phyloP scores from a whole-genome alignment of 352 stramenopile genomes.

The Phytopythium oedochilum region DNA sequence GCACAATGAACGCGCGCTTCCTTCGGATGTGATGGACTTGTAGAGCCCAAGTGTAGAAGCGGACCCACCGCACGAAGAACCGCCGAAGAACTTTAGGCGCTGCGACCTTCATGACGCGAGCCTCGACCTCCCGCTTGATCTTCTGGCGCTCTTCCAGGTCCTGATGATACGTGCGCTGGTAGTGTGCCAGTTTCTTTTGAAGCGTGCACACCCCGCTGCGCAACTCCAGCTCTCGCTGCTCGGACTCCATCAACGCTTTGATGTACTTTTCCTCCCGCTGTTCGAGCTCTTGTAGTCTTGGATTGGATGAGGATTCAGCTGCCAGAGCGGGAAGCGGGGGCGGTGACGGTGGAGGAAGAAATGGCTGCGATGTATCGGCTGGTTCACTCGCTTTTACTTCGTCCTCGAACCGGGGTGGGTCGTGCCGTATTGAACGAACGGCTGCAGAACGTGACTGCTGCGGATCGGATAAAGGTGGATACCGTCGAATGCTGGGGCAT shows the following conservation, averaged over 20 bases:
- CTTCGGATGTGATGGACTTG: slow-evolving; percentile 39
- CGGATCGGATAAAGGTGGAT: background rate
- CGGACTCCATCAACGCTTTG: slow-evolving; percentile 65
- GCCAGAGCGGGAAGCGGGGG: background rate
- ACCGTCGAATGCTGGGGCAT: background rate
- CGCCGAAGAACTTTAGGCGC: slow-evolving; percentile 44
- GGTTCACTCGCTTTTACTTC: background rate
- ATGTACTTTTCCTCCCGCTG: slow-evolving; percentile 74
- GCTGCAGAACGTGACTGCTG: background rate
- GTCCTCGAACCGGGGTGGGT: background rate
- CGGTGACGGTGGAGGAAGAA: background rate
- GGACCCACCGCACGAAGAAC: slow-evolving; percentile 61
- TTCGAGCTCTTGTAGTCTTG: slow-evolving; percentile 46
- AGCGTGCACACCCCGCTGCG: slow-evolving; percentile 40
- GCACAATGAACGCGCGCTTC: slow-evolving; percentile 41
- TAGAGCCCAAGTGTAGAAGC: slow-evolving; percentile 41
- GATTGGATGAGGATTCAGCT: background rate
- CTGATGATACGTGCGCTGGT: slow-evolving; percentile 32
- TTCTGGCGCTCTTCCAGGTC: slow-evolving; percentile 37
- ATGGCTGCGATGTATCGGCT: background rate
- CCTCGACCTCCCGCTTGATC: slow-evolving; percentile 52
- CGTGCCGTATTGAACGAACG: background rate
- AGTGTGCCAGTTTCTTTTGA: slow-evolving; percentile 36
- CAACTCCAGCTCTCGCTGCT: slow-evolving; percentile 69
- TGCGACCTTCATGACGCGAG: slow-evolving; percentile 34